Base-by-base conservation (phyloP, 345 rosid genomes). In the Camelina laxa region DNA sequence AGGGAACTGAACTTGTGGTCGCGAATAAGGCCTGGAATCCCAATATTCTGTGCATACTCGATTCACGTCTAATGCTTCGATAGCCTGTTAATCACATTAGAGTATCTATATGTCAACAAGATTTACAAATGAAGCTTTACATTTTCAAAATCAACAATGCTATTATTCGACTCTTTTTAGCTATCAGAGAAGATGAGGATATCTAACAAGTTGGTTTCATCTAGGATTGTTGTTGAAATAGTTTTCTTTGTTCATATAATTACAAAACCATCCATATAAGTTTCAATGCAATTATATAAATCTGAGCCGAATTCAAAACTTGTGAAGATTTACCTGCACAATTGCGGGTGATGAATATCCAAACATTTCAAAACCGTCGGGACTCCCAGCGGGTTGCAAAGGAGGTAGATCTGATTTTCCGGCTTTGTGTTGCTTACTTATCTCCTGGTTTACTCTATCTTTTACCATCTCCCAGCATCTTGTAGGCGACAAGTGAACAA, bases 401-500 rank as follows among this genome's bases (percentile, higher is more conserved):
- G 97, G 98, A 59, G 94, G 91, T 73, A 96, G 96, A 78, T 87
- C 86, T 56, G 45, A 75, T 78, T 70, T 89, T 45, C 98, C 99
- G 54, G 85, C 62, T 80, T 84, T 91, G 81, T 92, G 97, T 20
- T 87, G 94, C 85, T 83, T 96, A 16, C 84, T 65, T 74, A 96
- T 96, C 88, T 96, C 99, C 74, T 85, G 91, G 79, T 96, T 96
- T 57, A 89, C 90, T 84, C 93, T 84, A 21, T 96, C 98, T 80
- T 89, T 85, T 76, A 96, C 99, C 97, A 96, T 84, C 85, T 96
- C 99, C 99, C 99, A 96, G 81, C 99, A 89, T 82, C 86, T 88
- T 69, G 87, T 74, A 9, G 97, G 92, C 2, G 99, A 86, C 79
- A 88, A 53, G 62, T 96, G 96, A 76, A 93, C 62, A 42, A 96